Base-by-base conservation (phyloP, 768 basidiomycete species). In the Calvatia gigantea region DNA sequence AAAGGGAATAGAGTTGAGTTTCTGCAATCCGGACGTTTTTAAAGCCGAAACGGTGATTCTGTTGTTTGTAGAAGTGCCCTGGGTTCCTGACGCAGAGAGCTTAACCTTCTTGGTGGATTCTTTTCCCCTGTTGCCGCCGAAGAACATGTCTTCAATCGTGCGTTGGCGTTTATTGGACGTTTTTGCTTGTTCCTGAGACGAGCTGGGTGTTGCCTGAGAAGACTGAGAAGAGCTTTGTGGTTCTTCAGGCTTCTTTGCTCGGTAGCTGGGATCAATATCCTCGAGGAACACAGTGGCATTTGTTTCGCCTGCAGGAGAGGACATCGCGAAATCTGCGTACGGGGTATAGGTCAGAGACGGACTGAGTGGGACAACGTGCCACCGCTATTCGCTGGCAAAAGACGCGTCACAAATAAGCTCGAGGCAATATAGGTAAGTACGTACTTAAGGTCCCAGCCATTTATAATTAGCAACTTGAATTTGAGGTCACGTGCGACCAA, bases 1-100 rank as follows among this genome's bases (percentile, higher is more conserved):
- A 67, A 90, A 89, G 7, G 87, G 84, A 39, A 90, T 85, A 9
- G 82, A 76, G 64, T 89, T 87, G 31, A 89, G 70, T 32, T 69
- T 73, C 32, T 64, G 65, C 9, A 64, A 6, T 4, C 67, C 69
- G 21, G 60, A 58, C 21, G 59, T 17, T 25, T 35, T 60, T 2
- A 27, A 27, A n/a, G 59, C 27, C 15, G 51, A 27, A 19, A 49
- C 38, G 28, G 47, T 33, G 39, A 56, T 41, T 41, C 39, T 54
- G 33, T 25, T 49, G 46, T 12, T 47, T 14, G 39, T n/a, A 45
- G 52, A 54, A 32, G 29, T 28, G 27, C 19, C 38, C 2, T 33
- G 17, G 17, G 5, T 23, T n/a, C 41, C 46, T 41, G 67, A 65
- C 9, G 67, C 48, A 4, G 64, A 62, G 12, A 75, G 60, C 64